Percentiles rank a stretch among this genome's conserved stretches.
These are phyloP conservation scores for Lathyrus sativus DNA, from an alignment of 306 rosid species.

Conservation along the genomic window DNA sequence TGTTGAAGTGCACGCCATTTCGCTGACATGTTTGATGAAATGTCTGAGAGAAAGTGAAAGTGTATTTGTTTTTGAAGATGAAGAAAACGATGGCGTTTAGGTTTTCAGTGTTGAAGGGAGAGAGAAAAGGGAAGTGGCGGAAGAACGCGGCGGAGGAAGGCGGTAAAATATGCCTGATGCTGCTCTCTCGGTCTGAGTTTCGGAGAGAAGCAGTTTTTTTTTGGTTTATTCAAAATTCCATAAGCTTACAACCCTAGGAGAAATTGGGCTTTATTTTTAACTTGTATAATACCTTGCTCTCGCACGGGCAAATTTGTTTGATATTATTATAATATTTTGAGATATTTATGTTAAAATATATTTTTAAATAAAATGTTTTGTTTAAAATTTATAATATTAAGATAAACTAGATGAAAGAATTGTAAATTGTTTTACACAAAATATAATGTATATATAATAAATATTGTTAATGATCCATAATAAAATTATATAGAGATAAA, in stretches of 20 bases:
- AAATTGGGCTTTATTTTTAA: background rate
- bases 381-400: too few relatives aligned
- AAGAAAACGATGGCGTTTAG: background rate
- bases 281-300: too few relatives aligned
- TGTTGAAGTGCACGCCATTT: slow-evolving; percentile 98
- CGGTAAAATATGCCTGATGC: background rate
- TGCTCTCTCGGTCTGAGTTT: background rate
- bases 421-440: too few relatives aligned
- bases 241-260: background rate
- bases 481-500: too few relatives aligned
- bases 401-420: too few relatives aligned
- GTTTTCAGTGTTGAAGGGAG: background rate
- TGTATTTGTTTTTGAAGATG: background rate
- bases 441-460: too few relatives aligned
- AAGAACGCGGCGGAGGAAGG: background rate
- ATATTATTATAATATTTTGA: too few relatives aligned
- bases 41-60: slow-evolving; percentile 5
- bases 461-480: too few relatives aligned
- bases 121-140: background rate
- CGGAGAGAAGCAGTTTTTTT: background rate
- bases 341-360: too few relatives aligned
- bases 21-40: slow-evolving; percentile 67
- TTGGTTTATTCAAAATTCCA: background rate
- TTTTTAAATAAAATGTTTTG: too few relatives aligned
- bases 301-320: too few relatives aligned